Percentiles rank a stretch among this genome's conserved stretches.
phyloP scores from a whole-genome alignment of 805 yeast species.

The Sungouiella blattae region DNA sequence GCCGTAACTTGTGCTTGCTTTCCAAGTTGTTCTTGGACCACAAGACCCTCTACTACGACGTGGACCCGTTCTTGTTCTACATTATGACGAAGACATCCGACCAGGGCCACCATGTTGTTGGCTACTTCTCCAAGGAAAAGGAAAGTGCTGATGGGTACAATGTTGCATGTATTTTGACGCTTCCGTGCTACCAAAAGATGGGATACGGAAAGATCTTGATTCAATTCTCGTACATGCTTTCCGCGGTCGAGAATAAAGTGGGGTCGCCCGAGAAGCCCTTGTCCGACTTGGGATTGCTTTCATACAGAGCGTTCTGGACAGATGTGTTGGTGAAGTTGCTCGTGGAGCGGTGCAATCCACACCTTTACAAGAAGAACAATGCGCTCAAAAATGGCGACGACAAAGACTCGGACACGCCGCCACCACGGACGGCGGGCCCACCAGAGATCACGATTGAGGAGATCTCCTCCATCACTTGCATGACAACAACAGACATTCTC shows the following conservation, averaged over 20 bases:
- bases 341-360: slow-evolving; percentile 51
- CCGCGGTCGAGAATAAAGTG: slow-evolving; percentile 80
- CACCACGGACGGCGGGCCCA: slow-evolving; percentile 16
- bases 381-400: slow-evolving; percentile 19
- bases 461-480: slow-evolving; percentile 77
- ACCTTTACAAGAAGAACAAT: slow-evolving; percentile 35
- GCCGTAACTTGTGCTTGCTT: slow-evolving; percentile 89
- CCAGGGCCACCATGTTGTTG: slow-evolving; percentile 92
- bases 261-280: slow-evolving; percentile 98
- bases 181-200: slow-evolving; percentile 94
- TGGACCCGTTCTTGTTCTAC: slow-evolving; percentile 94
- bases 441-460: slow-evolving; percentile 82
- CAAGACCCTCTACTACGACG: slow-evolving; percentile 94
- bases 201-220: slow-evolving; percentile 92
- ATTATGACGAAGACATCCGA: slow-evolving; percentile 91
- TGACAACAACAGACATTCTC: slow-evolving; percentile 94
- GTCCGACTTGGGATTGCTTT: slow-evolving; percentile 87
- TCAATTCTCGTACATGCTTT: slow-evolving; percentile 88
- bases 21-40: slow-evolving; percentile 91
- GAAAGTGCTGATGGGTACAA: slow-evolving; percentile 94
- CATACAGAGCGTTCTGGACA: slow-evolving; percentile 96
- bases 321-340: slow-evolving; percentile 76
- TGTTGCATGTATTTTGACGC: slow-evolving; percentile 92
- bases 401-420: slow-evolving; percentile 14
- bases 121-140: slow-evolving; percentile 95